Base-by-base conservation (phyloP, 768 basidiomycete species). In the Coprinopsis strossmayeri region DNA sequence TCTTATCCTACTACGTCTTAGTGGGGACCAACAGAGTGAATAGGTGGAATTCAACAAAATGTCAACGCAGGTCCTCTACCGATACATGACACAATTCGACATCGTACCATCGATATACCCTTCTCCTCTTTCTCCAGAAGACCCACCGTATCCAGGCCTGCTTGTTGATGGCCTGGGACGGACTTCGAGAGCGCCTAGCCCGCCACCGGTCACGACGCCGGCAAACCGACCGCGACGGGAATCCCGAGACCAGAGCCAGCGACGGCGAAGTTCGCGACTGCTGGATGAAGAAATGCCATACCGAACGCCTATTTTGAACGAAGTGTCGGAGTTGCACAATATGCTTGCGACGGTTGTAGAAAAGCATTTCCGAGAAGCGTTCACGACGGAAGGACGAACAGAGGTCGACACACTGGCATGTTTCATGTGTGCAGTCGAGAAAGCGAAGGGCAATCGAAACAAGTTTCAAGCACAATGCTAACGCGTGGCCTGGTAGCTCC, bases 331-430 rank as follows among this genome's bases (percentile, higher is more conserved):
- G 30, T 69, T 88, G 13, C 82, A 88, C 50, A 69, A 62, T 0
- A 73, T 84, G 37, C 65, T 91, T 27, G 88, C 88, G 2, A 66
- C 69, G 5, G 73, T 91, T 34, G 87, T 81, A 1, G 83, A 88
- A 57, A 72, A 72, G 46, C 89, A 91, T 64, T 91, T 88, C 61
- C 71, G 77, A 49, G 79, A 84, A 32, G 69, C 78, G 49, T 57
- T 65, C 11, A 64, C 74, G 15, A 69, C 73, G 21, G 71, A 63
- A 52, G 71, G 72, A 11, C 71, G 82, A 45, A 82, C 83, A 62
- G 89, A 91, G 64, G 81, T 87, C 40, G 89, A 91, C 52, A 85
- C 82, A n/a, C 68, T 91, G 34, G 84, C 86, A 17, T 77, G 81
- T 25, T 90, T 91, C 56, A 84, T 90, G 84, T 82, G 77, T 55